Conservation (phyloP, 2,329 filamentous ascomycete species). For the Curvularia spicifera region DNA sequence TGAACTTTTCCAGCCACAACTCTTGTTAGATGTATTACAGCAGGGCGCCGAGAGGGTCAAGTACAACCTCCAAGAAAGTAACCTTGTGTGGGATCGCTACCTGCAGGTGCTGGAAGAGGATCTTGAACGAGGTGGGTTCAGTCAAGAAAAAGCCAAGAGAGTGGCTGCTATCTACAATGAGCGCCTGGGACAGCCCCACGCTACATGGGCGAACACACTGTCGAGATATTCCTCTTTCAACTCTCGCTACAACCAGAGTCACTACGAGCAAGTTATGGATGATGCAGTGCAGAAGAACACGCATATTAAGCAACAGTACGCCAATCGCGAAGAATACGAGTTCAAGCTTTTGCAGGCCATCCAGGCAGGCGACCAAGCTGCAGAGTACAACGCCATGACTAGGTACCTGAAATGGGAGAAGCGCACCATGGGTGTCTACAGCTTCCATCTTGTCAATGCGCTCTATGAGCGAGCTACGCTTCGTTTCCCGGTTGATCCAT, state of each 20-base stretch:
- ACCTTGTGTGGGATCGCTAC: slow-evolving; percentile 80
- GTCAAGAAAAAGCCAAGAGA: slow-evolving; percentile 64
- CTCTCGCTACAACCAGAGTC: slow-evolving; percentile 70
- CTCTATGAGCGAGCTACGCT: slow-evolving; percentile 81
- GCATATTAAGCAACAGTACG: slow-evolving; percentile 68
- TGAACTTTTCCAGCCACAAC: slow-evolving; percentile 73
- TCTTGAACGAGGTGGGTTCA: slow-evolving; percentile 61
- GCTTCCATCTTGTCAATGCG: slow-evolving; percentile 61
- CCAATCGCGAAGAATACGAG: slow-evolving; percentile 71
- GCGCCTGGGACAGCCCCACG: slow-evolving; percentile 74
- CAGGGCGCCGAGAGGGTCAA: slow-evolving; percentile 74
- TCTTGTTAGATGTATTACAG: slow-evolving; percentile 72
- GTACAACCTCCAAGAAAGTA: slow-evolving; percentile 77
- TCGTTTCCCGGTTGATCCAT: slow-evolving; percentile 74
- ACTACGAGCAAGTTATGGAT: slow-evolving; percentile 78
- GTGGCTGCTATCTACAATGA: slow-evolving; percentile 73
- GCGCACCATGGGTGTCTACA: slow-evolving; percentile 61
- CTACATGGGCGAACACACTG: slow-evolving; percentile 76
- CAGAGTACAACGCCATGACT: slow-evolving; percentile 60
- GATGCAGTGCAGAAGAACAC: slow-evolving; percentile 68
- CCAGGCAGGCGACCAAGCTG: slow-evolving; percentile 62
- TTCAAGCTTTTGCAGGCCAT: slow-evolving; percentile 66
- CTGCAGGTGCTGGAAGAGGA: slow-evolving; percentile 74
- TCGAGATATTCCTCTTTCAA: slow-evolving; percentile 77
- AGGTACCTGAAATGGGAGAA: slow-evolving; percentile 90